Evolutionary conservation across 1,284 basidiomycete genomes (phyloP), one percentile per base, ranked within the genome.

Genomic region (Clitocybe nebularis): DNA sequence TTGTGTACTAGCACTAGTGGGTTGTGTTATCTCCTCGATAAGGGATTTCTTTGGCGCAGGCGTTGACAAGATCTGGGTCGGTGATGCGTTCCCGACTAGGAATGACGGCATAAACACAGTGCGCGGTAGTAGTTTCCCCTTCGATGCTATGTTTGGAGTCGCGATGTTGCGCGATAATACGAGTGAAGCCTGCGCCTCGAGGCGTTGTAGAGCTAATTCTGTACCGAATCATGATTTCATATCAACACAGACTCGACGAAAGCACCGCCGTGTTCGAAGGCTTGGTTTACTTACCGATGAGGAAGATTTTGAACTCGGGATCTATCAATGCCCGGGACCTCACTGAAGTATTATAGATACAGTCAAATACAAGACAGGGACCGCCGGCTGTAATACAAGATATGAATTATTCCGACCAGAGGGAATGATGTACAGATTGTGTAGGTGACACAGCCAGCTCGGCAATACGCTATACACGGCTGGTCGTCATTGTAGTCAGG

Each of bases 81-180:
- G 29, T 8, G 34, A 7, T 13, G 43, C 8, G 8, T 42, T n/a
- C 25, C 10, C 9, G 39, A 29, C 8, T n/a, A 80, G 60, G 4
- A 64, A 51, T 11, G 63, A 52, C 2, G 80, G 79, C 25, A 86
- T 66, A 21, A 67, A 58, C 1, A 78, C 76, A 9, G 69, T 71
- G 28, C 83, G 77, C n/a, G 77, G 69, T 13, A 57, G 51, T 2
- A 80, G 71, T 52, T 70, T 75, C 14, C 84, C 84, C 58, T 88
- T 88, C 36, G 77, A 77, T 5, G 70, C 60, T 46, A 88, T 85
- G 59, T 87, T 88, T 4, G 84, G 84, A 0, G 73, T 80, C 19
- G 71, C 72, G 45, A 87, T 75, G 39, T 76, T 68, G 14, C 84
- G 75, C 2, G 84, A 84, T 34, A 88, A 72, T 1, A 64, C 50